Base-by-base conservation (phyloP, 2,329 filamentous ascomycete genomes). In the Clarireedia monteithiana region DNA sequence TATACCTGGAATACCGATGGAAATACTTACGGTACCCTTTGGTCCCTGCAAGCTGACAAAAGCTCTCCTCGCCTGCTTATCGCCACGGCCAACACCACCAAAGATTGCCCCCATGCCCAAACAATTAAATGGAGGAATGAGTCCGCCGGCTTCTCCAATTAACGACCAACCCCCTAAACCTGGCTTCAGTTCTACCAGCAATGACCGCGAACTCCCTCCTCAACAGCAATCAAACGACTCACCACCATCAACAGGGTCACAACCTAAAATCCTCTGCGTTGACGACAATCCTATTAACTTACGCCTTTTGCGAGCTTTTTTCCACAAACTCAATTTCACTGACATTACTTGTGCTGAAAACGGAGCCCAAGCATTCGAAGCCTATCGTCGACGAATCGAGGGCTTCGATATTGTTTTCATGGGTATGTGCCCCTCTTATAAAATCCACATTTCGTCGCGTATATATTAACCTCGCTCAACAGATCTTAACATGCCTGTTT, bases 401-500 rank as follows among this genome's bases (percentile, higher is more conserved):
- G 59, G 65, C 0, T 73, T 72, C 39, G 70, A 72, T 47, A 69
- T 77, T 34, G 70, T 79, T 6, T 70, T 79, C 24, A 79, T 79
- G 75, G 77, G 71, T 70, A 64, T 4, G 59, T 60, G 14, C 34
- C 57, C 44, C 20, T 30, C 12, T 30, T 10, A 30, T 9, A 30
- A 7, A 3, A 30, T 30, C 27, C 27, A 30, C 27, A 30, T 30
- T 30, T 30, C 10, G 27, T 9, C 27, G 20, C 2, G 20, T 30
- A 7, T 30, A 10, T 30, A 30, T 9, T 30, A 30, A 40, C 15
- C 38, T 17, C 38, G 3, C 26, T 38, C 30, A 15, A 47, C 63
- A 70, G 79, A 81, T 61, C 71, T 81, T 5, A 75, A 74, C 51
- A 82, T 82, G 79, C 79, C 79, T 0, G 68, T 80, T 6, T 77